Evolutionary conservation across 768 basidiomycete species (phyloP), one percentile per base, ranked within the genome.

Genomic region (Rhodocollybia butyracea): DNA sequence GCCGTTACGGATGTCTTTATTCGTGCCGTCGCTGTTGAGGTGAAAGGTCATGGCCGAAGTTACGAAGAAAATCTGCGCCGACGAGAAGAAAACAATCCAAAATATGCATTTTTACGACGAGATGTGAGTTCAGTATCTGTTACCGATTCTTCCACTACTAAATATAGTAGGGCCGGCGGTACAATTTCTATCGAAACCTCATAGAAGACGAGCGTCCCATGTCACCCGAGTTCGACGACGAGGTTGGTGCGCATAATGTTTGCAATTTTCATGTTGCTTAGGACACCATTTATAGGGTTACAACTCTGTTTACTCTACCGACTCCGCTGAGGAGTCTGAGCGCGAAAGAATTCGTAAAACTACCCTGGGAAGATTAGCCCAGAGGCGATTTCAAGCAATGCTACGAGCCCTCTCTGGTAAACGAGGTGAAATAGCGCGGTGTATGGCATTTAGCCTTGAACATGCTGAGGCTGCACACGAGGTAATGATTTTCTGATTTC

Each of bases 401-500:
- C 77, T 99, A 40, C 84, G 97, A 19, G 86, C 84, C 6, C 73
- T 98, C 63, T 86, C 86, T 6, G 94, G 94, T 2, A 85, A 87
- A 62, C 76, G 94, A 55, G 94, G 91, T 5, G 93, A 95, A 69
- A 84, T 98, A 36, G 97, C 93, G 30, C 79, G 94, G 22, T 94
- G 91, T 58, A 99, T 98, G 97, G 83, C 89, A n/a, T 98, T 98
- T 66, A 91, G 94, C 59, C 77, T 99, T 40, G 93, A 95, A 67
- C 94, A 96, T 64, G 96, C 95, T 1, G 96, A 98, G 70, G 94
- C 94, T 17, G 94, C 95, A 17, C 84, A 88, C 54, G 95, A 97
- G 78, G 95, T 94, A 63, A 56, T 22, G 8, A 7, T 36, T 43
- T 22, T 30, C 30, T 41, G 15, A 17, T 46, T 26, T 34, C 26